Evolutionary conservation across 768 basidiomycete species (phyloP).

Genomic region (Rubroboletus satanas): DNA sequence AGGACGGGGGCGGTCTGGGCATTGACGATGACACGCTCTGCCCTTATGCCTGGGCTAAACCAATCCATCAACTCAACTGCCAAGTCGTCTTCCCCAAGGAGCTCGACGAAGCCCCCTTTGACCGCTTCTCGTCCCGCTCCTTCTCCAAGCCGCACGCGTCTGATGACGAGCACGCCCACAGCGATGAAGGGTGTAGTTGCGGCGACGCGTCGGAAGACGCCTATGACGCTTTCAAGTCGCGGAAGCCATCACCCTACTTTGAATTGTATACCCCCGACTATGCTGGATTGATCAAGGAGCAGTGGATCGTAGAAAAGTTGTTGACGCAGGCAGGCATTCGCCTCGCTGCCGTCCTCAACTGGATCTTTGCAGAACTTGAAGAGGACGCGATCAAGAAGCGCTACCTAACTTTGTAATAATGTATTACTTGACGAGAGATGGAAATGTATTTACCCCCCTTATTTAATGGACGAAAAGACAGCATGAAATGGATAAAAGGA

Average conservation of each 20-base stretch:
- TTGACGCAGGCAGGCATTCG: slow-evolving; percentile 81
- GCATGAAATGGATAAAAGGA: no score
- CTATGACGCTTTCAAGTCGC: neutral
- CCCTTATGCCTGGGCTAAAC: slow-evolving; percentile 74
- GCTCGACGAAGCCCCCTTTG: slow-evolving; percentile 41
- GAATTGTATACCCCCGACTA: slow-evolving; percentile 85
- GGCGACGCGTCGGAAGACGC: neutral
- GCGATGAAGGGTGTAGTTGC: neutral
- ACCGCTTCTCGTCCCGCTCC: slow-evolving; percentile 33
- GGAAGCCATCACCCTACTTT: slow-evolving; percentile 38
- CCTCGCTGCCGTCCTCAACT: slow-evolving; percentile 80
- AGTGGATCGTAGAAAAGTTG: slow-evolving; percentile 75
- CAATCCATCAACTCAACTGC: slow-evolving; percentile 78
- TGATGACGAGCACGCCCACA: neutral
- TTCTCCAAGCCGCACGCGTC: neutral
- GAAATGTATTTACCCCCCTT: neutral
- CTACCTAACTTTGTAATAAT: slow-evolving; percentile 5
- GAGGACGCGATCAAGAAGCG: neutral
- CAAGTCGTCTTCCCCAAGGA: slow-evolving; percentile 74
- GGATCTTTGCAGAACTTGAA: slow-evolving; percentile 44
- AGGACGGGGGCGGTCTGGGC: slow-evolving; percentile 26
- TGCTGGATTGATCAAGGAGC: slow-evolving; percentile 58
- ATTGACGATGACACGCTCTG: slow-evolving; percentile 61
- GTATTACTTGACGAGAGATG: neutral
- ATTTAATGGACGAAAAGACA: no score